Evolutionary conservation across 768 basidiomycete species (phyloP).

Genomic region (Hypholoma sublateritium): DNA sequence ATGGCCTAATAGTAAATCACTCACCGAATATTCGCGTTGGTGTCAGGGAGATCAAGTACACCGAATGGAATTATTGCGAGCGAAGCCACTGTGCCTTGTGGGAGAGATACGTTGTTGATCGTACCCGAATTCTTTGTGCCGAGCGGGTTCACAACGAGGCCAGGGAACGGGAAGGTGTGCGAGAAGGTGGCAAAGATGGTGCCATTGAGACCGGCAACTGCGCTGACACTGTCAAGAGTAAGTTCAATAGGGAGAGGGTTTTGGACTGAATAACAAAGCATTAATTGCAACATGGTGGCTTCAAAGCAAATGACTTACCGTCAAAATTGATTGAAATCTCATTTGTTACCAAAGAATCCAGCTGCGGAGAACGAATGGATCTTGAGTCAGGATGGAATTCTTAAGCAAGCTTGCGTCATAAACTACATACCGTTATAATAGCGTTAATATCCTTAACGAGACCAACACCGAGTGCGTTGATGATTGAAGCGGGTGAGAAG

Average conservation of each 20-base stretch:
- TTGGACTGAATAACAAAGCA: slow-evolving; percentile 24
- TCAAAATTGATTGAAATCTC: slow-evolving; percentile 37
- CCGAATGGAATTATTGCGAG: slow-evolving; percentile 56
- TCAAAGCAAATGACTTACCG: slow-evolving; percentile 18
- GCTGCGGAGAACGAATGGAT: slow-evolving; percentile 19
- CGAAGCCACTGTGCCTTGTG: slow-evolving; percentile 47
- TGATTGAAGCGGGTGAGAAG: slow-evolving; percentile 22
- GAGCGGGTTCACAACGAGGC: slow-evolving; percentile 50
- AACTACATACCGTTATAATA: slow-evolving; percentile 34
- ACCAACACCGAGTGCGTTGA: slow-evolving; percentile 38
- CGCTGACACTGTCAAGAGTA: slow-evolving; percentile 40
- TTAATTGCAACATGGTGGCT: not conserved
- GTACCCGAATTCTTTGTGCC: slow-evolving; percentile 58
- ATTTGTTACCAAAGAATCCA: slow-evolving; percentile 35
- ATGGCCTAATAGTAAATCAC: slow-evolving; percentile 1
- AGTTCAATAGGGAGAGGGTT: slow-evolving; percentile 48
- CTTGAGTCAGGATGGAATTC: not conserved
- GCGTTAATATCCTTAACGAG: slow-evolving; percentile 40
- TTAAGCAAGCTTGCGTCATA: slow-evolving; percentile 6
- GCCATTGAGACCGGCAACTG: slow-evolving; percentile 49
- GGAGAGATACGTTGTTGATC: slow-evolving; percentile 56
- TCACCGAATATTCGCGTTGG: slow-evolving; percentile 39
- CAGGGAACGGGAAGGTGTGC: slow-evolving; percentile 52
- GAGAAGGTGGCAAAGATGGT: slow-evolving; percentile 58
- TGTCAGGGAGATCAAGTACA: slow-evolving; percentile 47